phyloP scores from a whole-genome alignment of 2,329 filamentous ascomycete species.

The Botrytis porri region DNA sequence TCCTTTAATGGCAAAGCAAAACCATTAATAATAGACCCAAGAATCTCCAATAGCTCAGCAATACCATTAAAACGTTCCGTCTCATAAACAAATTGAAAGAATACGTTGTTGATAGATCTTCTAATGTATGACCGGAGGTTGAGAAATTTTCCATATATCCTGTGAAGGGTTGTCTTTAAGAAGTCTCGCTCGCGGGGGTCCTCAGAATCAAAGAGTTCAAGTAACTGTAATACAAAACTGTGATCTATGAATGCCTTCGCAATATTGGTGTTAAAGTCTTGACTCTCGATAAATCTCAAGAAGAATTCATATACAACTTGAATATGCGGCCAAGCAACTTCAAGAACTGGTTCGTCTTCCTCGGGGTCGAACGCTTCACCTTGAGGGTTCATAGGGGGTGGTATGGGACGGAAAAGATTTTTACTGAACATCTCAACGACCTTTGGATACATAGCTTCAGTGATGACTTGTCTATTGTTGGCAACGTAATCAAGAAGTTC shows the following conservation, averaged over 20 bases:
- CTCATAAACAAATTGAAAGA: slow-evolving; percentile 99
- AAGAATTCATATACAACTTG: slow-evolving; percentile 99
- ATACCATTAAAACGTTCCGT: slow-evolving; percentile 98
- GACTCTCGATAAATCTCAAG: slow-evolving; percentile 96
- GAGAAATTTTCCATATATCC: slow-evolving; percentile 98
- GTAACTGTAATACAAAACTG: slow-evolving; percentile 89
- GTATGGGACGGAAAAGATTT: slow-evolving; percentile 95
- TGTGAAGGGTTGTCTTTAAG: slow-evolving; percentile 93
- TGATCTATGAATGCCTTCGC: slow-evolving; percentile 99
- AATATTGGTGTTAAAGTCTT: slow-evolving; percentile 99
- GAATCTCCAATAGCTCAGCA: slow-evolving; percentile 90
- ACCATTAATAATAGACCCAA: slow-evolving; percentile 98
- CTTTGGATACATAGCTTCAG: slow-evolving; percentile 96
- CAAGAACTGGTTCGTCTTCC: slow-evolving; percentile 95
- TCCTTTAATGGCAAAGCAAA: slow-evolving; percentile 96
- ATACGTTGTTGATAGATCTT: slow-evolving; percentile 99
- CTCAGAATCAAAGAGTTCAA: slow-evolving; percentile 98
- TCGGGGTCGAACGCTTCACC: slow-evolving; percentile 98
- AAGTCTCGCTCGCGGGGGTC: slow-evolving; percentile 96
- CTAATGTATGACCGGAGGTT: slow-evolving; percentile 96
- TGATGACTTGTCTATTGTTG: slow-evolving; percentile 97
- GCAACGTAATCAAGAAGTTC: slow-evolving; percentile 97
- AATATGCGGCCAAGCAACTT: slow-evolving; percentile 98
- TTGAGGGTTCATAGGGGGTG: slow-evolving; percentile 94
- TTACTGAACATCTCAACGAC: slow-evolving; percentile 99